phyloP scores from a whole-genome alignment of 2,329 filamentous ascomycete genomes.

The Pseudogymnoascus sp. region DNA sequence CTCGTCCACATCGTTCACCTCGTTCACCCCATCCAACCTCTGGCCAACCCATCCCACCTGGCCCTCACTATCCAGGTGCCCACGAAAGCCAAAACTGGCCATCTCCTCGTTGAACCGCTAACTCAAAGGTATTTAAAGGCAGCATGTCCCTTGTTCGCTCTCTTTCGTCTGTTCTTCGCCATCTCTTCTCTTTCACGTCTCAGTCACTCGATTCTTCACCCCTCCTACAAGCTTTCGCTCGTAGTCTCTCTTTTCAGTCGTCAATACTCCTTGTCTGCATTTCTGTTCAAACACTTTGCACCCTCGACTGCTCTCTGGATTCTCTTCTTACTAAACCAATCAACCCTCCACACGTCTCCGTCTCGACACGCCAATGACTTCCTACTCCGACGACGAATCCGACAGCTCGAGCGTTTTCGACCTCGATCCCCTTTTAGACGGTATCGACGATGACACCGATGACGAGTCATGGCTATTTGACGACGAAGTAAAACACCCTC shows the following conservation, averaged over 20 bases:
- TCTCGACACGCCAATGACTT: not conserved
- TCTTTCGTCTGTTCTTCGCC: not conserved
- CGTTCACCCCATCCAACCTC: no score
- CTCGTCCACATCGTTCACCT: no score
- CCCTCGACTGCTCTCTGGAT: not conserved
- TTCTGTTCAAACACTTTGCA: not conserved
- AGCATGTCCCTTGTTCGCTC: not conserved
- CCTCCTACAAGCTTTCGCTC: no score
- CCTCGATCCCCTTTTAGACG: not conserved
- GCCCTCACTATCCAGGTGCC: no score
- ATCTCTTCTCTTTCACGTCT: no score
- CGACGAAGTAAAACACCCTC: no score
- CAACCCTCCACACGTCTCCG: not conserved
- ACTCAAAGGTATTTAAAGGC: not conserved
- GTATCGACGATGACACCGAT: not conserved
- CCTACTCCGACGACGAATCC: constrained; percentile 15
- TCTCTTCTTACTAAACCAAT: no score
- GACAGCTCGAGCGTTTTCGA: constrained; percentile 18
- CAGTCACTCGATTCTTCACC: no score
- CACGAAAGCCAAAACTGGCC: no score
- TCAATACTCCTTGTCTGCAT: not conserved
- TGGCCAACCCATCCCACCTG: no score
- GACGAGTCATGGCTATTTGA: not conserved
- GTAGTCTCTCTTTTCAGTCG: no score
- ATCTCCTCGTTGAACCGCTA: no score